Conservation (phyloP, 1,139 yeast genomes). For the Protomyces lactucae-debilis region DNA sequence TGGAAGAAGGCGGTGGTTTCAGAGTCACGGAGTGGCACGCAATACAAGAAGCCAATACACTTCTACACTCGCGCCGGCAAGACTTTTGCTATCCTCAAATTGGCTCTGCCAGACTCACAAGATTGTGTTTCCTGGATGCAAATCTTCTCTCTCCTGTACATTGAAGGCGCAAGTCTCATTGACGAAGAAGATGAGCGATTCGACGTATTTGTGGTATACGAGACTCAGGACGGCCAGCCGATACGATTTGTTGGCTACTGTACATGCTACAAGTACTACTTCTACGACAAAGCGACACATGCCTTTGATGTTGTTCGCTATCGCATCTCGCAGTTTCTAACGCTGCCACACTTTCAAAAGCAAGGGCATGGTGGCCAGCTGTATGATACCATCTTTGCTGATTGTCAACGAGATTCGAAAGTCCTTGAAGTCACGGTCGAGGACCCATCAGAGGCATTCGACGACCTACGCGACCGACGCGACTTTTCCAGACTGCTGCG, state of each 20-base stretch:
- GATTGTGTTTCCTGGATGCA: constrained; percentile 53
- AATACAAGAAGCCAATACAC: constrained; percentile 36
- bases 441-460: constrained; percentile 92
- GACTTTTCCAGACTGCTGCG: constrained; percentile 56
- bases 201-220: constrained; percentile 50
- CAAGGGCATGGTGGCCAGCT: constrained; percentile 62
- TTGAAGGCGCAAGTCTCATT: constrained; percentile 90
- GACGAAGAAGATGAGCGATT: constrained; percentile 71
- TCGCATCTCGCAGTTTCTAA: constrained; percentile 81
- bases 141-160: constrained; percentile 71
- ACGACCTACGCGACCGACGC: constrained; percentile 77
- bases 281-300: constrained; percentile 42
- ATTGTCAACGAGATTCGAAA: constrained; percentile 51
- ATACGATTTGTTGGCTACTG: constrained; percentile 63
- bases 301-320: constrained; percentile 43
- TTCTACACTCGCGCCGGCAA: constrained; percentile 43
- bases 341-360: constrained; percentile 75
- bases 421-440: constrained; percentile 83
- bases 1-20: constrained; percentile 41
- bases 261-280: constrained; percentile 82
- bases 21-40: constrained; percentile 39
- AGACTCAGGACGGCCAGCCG: constrained; percentile 28
- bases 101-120: constrained; percentile 34
- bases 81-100: constrained; percentile 41
- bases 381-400: constrained; percentile 52